Base-by-base conservation (phyloP, 2,329 filamentous ascomycete genomes). In the Colletotrichum tanaceti region DNA sequence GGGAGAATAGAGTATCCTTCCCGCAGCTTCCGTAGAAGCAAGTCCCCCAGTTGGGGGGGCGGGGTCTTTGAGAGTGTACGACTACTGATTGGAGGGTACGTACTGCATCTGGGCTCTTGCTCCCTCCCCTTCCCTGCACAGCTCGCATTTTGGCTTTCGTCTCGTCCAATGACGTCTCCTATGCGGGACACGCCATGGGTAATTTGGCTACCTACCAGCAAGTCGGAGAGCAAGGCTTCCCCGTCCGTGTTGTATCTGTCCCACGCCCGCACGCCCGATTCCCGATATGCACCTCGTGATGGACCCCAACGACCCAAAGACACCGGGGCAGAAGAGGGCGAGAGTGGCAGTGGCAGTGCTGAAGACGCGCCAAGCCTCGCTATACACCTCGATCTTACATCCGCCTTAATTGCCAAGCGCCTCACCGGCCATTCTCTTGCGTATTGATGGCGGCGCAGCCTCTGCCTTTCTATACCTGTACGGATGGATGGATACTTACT, bases 331-430 rank as follows among this genome's bases (percentile, higher is more conserved):
- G 7, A 50, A 35, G 46, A 24, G 28, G 11, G n/a, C 2, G 47
- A 49, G 5, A 22, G 53, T 43, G 61, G 41, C 35, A 46, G 61
- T 68, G 65, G 54, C 65, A 60, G 65, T 67, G 64, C 64, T 39
- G 38, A 57, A 60, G 46, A 46, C 22, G 55, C 50, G 66, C 62
- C 66, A 69, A 66, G 62, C 38, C 55, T 49, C 54, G 20, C n/a
- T 18, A 32, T 49, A 18, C 43, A 46, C 43, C 43, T 46, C 11
- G 43, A 52, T n/a, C 32, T 35, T 53, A 11, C 50, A 6, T 35
- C 49, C 24, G 66, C 44, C 52, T 66, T 69, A 3, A 35, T 61
- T 32, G 66, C 66, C 66, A 69, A 69, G 66, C 20, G n/a, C 35
- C 44, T 62, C 39, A 38, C 35, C 57, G 63, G 38, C 43, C 35